Base-by-base conservation (phyloP, 768 basidiomycete species). In the Mrakia hoshinonis region DNA sequence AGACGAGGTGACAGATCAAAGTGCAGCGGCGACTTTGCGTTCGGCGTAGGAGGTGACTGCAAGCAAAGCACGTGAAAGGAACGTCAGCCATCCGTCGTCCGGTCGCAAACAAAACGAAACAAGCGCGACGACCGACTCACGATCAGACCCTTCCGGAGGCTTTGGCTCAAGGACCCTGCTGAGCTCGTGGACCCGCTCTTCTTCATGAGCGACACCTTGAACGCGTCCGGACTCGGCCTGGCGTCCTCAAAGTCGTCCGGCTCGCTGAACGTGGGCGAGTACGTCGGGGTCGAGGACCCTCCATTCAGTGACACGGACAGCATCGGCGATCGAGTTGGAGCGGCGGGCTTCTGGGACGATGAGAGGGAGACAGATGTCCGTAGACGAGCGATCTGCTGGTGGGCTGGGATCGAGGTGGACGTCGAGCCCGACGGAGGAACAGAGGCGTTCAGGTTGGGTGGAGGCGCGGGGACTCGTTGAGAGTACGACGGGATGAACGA, bases 151-250 rank as follows among this genome's bases (percentile, higher is more conserved):
- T 43, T 46, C 43, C 46, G 24, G 11, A 7, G 39, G n/a, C 62
- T 64, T 0, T 24, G 15, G 38, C 22, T 4, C 15, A 4, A 15
- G 1, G 31, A 24, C 22, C 31, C 6, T 18, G 31, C 31, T 15
- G 34, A 22, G 22, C 39, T 4, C 20, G 49, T 46, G 36, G 69
- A 60, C 29, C 46, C 34, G 15, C 62, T 49, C 69, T 70, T 70
- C 60, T 70, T 70, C 61, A 70, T 64, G 13, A 70, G 34, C 49
- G 69, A 70, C 6, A 70, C 69, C 61, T 54, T 70, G 69, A 70
- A 70, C 5, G 69, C 69, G 11, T 70, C 69, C 12, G 69, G 69
- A 13, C 58, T 62, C 7, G 69, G 69, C 39, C 48, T 36, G 5
- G 69, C 69, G 24, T 70, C 51, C 24, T 70, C 69, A 48, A 63